These are phyloP conservation scores for Nyssa sinensis DNA, from an alignment of 148 eudicot species.

Conservation along the genomic window DNA sequence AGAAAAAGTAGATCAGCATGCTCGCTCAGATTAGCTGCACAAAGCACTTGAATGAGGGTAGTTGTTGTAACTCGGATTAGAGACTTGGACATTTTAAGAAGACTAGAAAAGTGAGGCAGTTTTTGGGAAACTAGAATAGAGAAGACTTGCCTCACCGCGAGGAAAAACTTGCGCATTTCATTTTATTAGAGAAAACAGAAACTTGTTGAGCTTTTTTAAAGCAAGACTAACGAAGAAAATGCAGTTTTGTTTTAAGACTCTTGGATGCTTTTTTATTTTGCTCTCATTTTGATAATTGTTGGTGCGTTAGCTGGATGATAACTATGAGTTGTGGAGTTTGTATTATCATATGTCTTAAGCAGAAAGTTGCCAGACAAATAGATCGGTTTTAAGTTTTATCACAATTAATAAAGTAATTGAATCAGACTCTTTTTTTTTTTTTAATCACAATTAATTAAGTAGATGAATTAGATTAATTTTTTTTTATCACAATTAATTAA, in stretches of 20 bases:
- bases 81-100: slow-evolving; percentile 14
- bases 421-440: too few species aligned
- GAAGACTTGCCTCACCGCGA: slow-evolving; percentile 31
- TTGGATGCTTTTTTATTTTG: not conserved
- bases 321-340: not conserved
- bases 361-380: too few species aligned
- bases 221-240: not conserved
- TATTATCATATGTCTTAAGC: too few species aligned
- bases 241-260: not conserved
- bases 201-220: not conserved
- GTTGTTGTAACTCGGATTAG: slow-evolving; percentile 34
- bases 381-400: too few species aligned
- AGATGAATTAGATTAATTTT: too few species aligned
- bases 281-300: not conserved
- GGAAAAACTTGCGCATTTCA: not conserved
- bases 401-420: too few species aligned
- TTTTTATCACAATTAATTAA: too few species aligned
- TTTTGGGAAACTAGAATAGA: slow-evolving; percentile 35
- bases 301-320: slow-evolving; percentile 15
- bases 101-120: slow-evolving; percentile 21
- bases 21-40: slow-evolving; percentile 10
- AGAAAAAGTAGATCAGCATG: slow-evolving; percentile 64
- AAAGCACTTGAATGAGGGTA: slow-evolving; percentile 24
- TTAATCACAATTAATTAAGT: too few species aligned
- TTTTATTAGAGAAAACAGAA: not conserved